Evolutionary conservation across 2,329 filamentous ascomycete species (phyloP).

Genomic region (Clonostachys byssicola): DNA sequence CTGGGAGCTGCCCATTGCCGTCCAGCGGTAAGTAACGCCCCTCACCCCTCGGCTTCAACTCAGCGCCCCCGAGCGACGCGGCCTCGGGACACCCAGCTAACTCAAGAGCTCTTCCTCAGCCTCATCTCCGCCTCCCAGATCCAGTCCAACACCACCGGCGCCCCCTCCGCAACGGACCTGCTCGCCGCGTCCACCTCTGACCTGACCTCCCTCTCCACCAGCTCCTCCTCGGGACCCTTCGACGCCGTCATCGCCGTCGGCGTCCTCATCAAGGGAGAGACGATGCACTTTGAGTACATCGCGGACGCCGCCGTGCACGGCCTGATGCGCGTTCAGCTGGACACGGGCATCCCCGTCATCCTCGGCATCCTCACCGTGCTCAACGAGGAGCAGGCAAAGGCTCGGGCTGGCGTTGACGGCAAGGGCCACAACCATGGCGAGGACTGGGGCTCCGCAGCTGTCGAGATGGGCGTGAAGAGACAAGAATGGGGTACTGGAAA

Average conservation of each 20-base stretch:
- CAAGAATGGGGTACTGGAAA: constrained; percentile 75
- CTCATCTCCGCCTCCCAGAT: constrained; percentile 84
- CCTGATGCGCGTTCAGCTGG: constrained; percentile 90
- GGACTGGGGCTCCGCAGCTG: constrained; percentile 92
- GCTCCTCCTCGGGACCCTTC: constrained; percentile 59
- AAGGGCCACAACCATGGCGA: constrained; percentile 86
- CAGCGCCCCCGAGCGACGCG: neutral
- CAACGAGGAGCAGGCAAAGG: constrained; percentile 80
- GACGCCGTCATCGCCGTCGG: constrained; percentile 95
- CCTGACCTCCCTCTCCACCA: constrained; percentile 44
- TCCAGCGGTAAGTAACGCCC: constrained; percentile 62
- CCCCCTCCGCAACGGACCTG: constrained; percentile 70
- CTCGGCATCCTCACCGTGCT: constrained; percentile 91
- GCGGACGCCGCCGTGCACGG: constrained; percentile 86
- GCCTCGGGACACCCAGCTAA: neutral
- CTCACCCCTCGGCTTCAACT: neutral
- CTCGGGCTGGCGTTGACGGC: constrained; percentile 70
- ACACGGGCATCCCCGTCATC: constrained; percentile 82
- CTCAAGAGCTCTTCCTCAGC: constrained; percentile 33
- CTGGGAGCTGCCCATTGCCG: constrained; percentile 90
- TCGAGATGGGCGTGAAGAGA: constrained; percentile 89
- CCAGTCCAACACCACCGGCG: constrained; percentile 63
- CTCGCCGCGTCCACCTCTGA: constrained; percentile 67
- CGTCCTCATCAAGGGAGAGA: constrained; percentile 96
- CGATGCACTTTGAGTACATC: constrained; percentile 99